Percentiles rank a stretch among this genome's conserved stretches.
Conservation (phyloP, 306 rosid genomes). For the Echinosophora koreensis region DNA sequence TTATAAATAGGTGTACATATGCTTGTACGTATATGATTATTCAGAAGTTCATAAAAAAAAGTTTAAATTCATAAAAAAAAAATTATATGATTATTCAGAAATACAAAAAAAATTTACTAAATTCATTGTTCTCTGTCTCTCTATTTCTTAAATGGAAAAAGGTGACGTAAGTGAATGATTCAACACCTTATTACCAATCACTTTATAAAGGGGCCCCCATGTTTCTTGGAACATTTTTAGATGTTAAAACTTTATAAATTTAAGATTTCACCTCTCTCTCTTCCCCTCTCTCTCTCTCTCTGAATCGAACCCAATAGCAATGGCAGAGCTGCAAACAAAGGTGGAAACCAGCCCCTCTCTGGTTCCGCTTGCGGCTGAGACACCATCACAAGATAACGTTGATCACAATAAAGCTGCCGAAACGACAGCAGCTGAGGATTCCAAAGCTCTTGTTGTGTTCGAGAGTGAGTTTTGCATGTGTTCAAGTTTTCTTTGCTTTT, state of each 20-base stretch:
- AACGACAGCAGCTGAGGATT: constrained; percentile 29
- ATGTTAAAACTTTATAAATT: not conserved
- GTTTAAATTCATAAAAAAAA: too few relatives aligned
- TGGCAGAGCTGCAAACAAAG: constrained; percentile 58
- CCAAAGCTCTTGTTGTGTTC: constrained; percentile 51
- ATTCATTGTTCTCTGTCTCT: too few relatives aligned
- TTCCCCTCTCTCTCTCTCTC: not conserved
- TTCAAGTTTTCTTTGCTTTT: not conserved
- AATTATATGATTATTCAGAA: too few relatives aligned
- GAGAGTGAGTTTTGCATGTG: constrained; percentile 44
- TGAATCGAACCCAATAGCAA: constrained; percentile 20
- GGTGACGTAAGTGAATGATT: not conserved
- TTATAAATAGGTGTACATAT: too few relatives aligned
- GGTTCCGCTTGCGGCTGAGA: constrained; percentile 35
- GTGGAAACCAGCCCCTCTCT: constrained; percentile 35
- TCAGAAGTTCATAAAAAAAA: too few relatives aligned
- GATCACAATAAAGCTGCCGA: constrained; percentile 43
- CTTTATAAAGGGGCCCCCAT: constrained; percentile 24
- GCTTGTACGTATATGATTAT: too few relatives aligned
- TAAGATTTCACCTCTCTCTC: not conserved
- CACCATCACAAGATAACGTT: constrained; percentile 41
- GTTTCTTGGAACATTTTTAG: not conserved
- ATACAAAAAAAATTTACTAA: too few relatives aligned
- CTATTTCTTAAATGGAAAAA: too few relatives aligned
- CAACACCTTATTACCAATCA: not conserved